These are phyloP conservation scores for Oxyria digyna DNA, from an alignment of 148 eudicot species.

Conservation along the genomic window DNA sequence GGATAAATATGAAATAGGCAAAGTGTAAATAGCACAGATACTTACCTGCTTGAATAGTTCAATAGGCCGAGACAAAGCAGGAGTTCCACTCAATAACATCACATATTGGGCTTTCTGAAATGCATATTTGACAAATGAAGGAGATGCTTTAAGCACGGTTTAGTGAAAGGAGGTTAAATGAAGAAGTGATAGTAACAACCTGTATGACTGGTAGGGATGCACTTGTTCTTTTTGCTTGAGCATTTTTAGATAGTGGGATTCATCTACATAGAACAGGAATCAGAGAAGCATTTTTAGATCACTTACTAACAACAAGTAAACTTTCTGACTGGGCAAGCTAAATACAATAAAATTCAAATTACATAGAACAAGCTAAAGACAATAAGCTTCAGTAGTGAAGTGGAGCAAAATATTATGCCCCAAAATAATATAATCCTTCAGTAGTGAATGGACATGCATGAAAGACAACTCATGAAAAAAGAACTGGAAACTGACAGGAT, in stretches of 20 bases:
- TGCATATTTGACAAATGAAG: conserved; percentile 11
- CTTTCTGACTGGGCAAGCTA: background rate
- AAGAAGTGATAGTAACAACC: conserved; percentile 31
- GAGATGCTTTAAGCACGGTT: background rate
- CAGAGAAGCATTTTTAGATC: background rate
- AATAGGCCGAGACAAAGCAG: conserved; percentile 94
- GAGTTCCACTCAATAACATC: conserved; percentile 93
- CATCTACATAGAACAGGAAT: conserved; percentile 82
- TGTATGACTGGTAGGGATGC: conserved; percentile 72
- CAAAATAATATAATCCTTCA: background rate
- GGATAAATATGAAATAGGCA: background rate
- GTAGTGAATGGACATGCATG: background rate
- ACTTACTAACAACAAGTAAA: background rate
- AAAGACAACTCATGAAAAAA: background rate
- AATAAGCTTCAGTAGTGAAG: background rate
- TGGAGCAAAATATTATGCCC: background rate
- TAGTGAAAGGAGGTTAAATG: background rate
- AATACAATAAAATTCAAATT: background rate
- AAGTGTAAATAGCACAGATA: background rate
- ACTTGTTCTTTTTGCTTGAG: conserved; percentile 84
- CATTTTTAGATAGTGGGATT: conserved; percentile 92
- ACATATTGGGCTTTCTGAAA: conserved; percentile 76
- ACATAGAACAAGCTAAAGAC: background rate
- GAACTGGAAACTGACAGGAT: background rate
- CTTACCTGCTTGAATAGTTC: conserved; percentile 84